Evolutionary conservation across 1,284 basidiomycete genomes (phyloP), one percentile per base, ranked within the genome.

Genomic region (Sanghuangporus sanghuang): DNA sequence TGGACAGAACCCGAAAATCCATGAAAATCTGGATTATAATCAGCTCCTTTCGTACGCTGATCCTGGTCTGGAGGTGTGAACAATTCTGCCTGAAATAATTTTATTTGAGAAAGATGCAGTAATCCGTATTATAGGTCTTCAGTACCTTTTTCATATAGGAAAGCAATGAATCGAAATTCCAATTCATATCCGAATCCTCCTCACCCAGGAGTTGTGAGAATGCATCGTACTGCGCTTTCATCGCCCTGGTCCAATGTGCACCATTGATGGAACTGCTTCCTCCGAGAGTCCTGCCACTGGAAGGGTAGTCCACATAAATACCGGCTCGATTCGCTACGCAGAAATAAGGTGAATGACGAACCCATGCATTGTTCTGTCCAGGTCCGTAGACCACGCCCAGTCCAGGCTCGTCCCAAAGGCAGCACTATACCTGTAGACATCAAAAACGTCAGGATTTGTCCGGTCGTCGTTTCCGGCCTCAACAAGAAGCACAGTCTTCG

Each of bases 261-360:
- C 85, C 85, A 68, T 87, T 87, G 71, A 87, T 84, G 1, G 83
- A 83, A 40, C 81, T 79, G 54, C 79, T 77, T 1, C 85, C 86
- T 36, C 85, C 85, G 2, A 88, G 77, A 0, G 83, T 84, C 69
- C 81, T 84, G 1, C 84, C 85, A 32, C 81, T 81, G 49, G 32
- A 7, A 36, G 46, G 38, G 27, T 57, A 57, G 35, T 12, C 50
- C n/a, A 46, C 9, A 16, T 55, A 23, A 35, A 8, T 54, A 32
- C 39, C 36, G 53, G 50, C 9, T 27, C 21, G n/a, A 18, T 40
- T n/a, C 36, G 44, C 18, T 6, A 40, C 36, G 6, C 3, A 64
- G 65, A 50, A 23, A 59, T 44, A 6, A 11, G 46, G 38, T 54
- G 18, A 40, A 40, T 18, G 8, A 66, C 79, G 59, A 62, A 81